Percentiles rank a stretch among this genome's conserved stretches.
These are phyloP conservation scores for Pseudonitzschia multiseries DNA, from an alignment of 108 stramenopile species.

Conservation along the genomic window DNA sequence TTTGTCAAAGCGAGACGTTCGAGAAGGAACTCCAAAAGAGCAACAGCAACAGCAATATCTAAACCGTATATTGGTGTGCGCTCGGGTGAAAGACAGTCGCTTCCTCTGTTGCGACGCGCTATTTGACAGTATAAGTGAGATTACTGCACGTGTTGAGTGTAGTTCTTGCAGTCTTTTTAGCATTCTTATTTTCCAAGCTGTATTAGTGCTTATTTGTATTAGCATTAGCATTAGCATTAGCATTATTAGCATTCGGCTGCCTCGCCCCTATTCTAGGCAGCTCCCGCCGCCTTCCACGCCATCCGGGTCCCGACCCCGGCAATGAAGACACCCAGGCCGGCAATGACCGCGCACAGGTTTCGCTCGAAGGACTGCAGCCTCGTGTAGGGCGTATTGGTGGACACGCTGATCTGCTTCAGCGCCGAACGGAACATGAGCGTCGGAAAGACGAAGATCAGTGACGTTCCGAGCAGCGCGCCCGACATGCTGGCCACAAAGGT, in stretches of 20 bases:
- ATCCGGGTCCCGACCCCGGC: conserved; percentile 52
- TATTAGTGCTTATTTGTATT: no score
- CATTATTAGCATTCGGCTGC: no score
- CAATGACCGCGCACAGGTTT: not conserved
- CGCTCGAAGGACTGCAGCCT: conserved; percentile 6
- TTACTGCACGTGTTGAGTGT: no score
- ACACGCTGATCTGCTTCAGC: not conserved
- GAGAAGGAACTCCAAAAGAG: conserved; percentile 8
- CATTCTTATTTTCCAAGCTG: no score
- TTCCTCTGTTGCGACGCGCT: no score
- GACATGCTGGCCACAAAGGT: conserved; percentile 81
- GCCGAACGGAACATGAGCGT: conserved; percentile 73
- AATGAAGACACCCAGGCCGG: conserved; percentile 38
- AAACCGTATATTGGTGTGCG: no score
- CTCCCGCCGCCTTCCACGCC: conserved; percentile 42
- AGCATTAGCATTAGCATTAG: no score
- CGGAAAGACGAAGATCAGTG: conserved; percentile 90
- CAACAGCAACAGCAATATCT: not conserved
- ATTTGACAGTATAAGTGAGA: no score
- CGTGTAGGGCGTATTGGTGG: not conserved
- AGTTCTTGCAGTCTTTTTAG: no score
- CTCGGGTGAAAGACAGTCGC: no score
- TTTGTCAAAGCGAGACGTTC: conserved; percentile 16
- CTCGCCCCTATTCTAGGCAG: no score
- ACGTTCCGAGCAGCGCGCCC: conserved; percentile 87